Evolutionary conservation across 1,284 basidiomycete species (phyloP), one percentile per base, ranked within the genome.

Genomic region (Ustilago crameri): DNA sequence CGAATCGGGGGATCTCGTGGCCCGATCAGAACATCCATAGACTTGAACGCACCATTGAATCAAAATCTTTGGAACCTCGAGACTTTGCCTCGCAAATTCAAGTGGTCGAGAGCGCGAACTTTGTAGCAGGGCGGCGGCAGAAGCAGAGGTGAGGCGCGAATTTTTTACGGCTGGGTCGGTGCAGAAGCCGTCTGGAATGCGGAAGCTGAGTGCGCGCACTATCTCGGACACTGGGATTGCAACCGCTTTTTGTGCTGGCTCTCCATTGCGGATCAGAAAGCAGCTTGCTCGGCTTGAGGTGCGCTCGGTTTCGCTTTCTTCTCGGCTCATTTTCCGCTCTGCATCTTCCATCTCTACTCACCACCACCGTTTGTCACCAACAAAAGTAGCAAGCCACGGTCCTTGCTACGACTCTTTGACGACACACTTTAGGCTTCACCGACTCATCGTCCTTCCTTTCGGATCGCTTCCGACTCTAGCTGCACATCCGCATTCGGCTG

Each of bases 291-390:
- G 7, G 30, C 7, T 12, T 30, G 30, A 30, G 30, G 12, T 51
- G 50, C 51, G 32, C 35, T 26, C 15, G 10, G 32, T 42, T 43
- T 26, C 26, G 18, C 20, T 20, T 42, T 47, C 34, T 47, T 20
- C 46, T 23, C 18, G n/a, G 15, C 15, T 15, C 15, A 9, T 34
- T 8, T 34, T 34, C 32, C 8, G 8, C 32, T 34, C 15, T 34
- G 35, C 35, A 37, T 17, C 35, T 8, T 37, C 32, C 32, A 15
- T 15, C 15, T 37, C 15, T n/a, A 15, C 15, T 37, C 35, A 37
- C 35, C 35, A 37, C n/a, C 35, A 37, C 15, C 15, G 14, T 17
- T 37, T 15, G 15, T 37, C 15, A 37, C 35, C 35, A 9, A 37
- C 35, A n/a, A 15, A 5, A 37, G 35, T 37, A 15, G 17, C 35